Evolutionary conservation across 1,284 basidiomycete genomes (phyloP).

Genomic region (Boletus semigastroideus): DNA sequence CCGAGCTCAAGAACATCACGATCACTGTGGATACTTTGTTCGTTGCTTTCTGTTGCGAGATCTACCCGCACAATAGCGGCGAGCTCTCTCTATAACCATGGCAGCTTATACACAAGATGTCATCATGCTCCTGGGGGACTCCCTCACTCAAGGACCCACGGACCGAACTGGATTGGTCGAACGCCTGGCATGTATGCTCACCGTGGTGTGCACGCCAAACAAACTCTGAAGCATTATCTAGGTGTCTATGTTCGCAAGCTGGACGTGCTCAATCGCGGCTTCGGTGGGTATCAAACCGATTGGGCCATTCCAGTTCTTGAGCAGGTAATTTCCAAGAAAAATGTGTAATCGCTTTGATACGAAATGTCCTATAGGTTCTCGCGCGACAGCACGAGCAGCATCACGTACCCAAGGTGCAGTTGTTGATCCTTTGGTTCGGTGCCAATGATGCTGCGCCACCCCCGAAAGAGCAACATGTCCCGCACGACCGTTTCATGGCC

Average conservation of each 20-base stretch:
- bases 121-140: slow-evolving; percentile 77
- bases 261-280: slow-evolving; percentile 82
- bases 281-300: slow-evolving; percentile 80
- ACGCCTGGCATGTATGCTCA: slow-evolving; percentile 55
- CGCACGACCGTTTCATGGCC: slow-evolving; percentile 61
- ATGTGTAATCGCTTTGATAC: not conserved
- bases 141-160: slow-evolving; percentile 69
- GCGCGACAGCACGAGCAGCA: slow-evolving; percentile 51
- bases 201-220: not conserved
- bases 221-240: slow-evolving; percentile 29
- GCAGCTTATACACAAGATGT: slow-evolving; percentile 39
- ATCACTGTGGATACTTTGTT: not conserved
- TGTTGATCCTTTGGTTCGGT: slow-evolving; percentile 87
- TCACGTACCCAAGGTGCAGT: slow-evolving; percentile 58
- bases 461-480: slow-evolving; percentile 67
- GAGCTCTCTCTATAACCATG: too few species aligned
- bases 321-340: slow-evolving; percentile 45
- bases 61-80: too few species aligned
- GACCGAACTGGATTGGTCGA: slow-evolving; percentile 59
- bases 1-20: too few species aligned
- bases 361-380: slow-evolving; percentile 43
- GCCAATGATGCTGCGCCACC: slow-evolving; percentile 78
- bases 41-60: too few species aligned
- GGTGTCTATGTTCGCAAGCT: slow-evolving; percentile 76
- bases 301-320: slow-evolving; percentile 81